Conservation (phyloP, 805 yeast genomes). For the Ogataea philodendri region DNA sequence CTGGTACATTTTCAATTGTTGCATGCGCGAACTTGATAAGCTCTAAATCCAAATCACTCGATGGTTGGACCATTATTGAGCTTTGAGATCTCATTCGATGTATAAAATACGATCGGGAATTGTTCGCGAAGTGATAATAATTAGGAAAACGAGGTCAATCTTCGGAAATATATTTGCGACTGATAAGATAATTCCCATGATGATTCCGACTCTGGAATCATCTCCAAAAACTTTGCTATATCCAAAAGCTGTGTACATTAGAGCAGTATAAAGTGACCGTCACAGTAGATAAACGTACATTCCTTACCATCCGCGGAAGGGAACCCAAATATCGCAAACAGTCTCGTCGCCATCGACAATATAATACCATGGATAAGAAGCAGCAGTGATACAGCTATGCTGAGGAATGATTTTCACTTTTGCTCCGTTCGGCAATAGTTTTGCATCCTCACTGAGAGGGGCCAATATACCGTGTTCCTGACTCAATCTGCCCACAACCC, state of each 20-base stretch:
- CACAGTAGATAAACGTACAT: neutral
- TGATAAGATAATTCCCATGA: too few species aligned
- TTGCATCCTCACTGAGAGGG: slow-evolving; percentile 37
- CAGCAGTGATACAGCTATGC: slow-evolving; percentile 72
- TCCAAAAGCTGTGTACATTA: too few species aligned
- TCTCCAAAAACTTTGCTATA: too few species aligned
- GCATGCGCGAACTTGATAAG: neutral
- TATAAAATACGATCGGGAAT: too few species aligned
- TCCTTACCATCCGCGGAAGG: slow-evolving; percentile 54
- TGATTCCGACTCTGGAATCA: too few species aligned
- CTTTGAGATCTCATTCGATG: too few species aligned
- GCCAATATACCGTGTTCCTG: slow-evolving; percentile 78
- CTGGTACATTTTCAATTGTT: slow-evolving; percentile 18
- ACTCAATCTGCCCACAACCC: slow-evolving; percentile 66
- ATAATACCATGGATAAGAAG: slow-evolving; percentile 56
- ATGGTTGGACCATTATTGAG: too few species aligned
- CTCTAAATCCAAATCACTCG: too few species aligned
- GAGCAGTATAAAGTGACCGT: too few species aligned
- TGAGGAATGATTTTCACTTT: slow-evolving; percentile 60
- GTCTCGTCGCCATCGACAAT: slow-evolving; percentile 47
- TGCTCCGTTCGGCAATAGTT: slow-evolving; percentile 52
- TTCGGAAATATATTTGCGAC: too few species aligned
- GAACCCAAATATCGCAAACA: slow-evolving; percentile 64
- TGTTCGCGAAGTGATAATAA: too few species aligned
- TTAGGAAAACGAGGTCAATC: too few species aligned